Evolutionary conservation across 257 asterid genomes (phyloP), one percentile per base, ranked within the genome.

Genomic region (Solanum chaucha): DNA sequence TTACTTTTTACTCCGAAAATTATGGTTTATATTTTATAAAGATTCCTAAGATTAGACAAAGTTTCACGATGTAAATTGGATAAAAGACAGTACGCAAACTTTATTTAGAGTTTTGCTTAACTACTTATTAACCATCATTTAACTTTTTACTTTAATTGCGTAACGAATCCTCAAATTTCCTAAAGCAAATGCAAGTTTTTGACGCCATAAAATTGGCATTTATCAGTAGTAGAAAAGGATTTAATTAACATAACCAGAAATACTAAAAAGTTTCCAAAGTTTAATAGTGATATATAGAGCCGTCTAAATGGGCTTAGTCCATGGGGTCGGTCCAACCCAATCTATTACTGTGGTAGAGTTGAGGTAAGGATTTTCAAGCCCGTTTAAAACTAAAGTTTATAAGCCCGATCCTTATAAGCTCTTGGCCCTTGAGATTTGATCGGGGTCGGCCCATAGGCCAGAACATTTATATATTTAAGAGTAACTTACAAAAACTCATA

Each of bases 121-220:
- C n/a, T 26, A 77, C 55, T 34, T 26, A 77, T 77, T 77, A 77
- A 77, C 34, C 61, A 44, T 26, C 40, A 78, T 78, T 26, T 78
- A 78, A 46, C 84, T 24, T 77, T 78, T 78, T 58, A 78, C 36
- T 24, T 77, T 78, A 26, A 26, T 41, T 41, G 84, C 84, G 61
- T 41, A 26, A 77, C 61, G 12, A 77, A 77, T 40, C 83, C 59
- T 75, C 59, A 75, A 75, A n/a, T 40, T 40, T 75, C n/a, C 19
- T 40, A 75, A 40, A 75, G 83, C 59, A 75, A 40, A 41, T 41
- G n/a, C 4, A n/a, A 41, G 84, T 24, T 41, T 20, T 41, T 3
- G 61, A 41, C 59, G 61, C 58, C 35, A 13, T 40, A n/a, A 75
- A 10, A 75, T 40, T 22, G 44, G 35, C 12, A 22, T 22, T 40